Evolutionary conservation across 257 asterid genomes (phyloP).

Genomic region (Rehmannia glutinosa): DNA sequence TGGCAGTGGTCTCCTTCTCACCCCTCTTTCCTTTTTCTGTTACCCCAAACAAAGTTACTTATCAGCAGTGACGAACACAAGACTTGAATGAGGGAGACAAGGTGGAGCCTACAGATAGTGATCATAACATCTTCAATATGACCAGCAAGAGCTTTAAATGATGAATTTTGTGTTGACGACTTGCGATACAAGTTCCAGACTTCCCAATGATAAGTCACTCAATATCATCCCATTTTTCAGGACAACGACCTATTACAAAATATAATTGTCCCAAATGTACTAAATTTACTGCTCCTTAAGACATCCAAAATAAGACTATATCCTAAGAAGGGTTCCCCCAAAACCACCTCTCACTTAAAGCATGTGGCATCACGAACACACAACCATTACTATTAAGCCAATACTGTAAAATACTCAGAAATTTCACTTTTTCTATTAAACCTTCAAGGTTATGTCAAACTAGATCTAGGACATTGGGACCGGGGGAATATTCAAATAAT

Average conservation of each 20-base stretch:
- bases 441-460: too few relatives aligned
- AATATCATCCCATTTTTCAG: background rate
- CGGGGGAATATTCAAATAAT: too few relatives aligned
- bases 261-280: background rate
- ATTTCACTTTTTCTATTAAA: too few relatives aligned
- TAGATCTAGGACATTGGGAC: too few relatives aligned
- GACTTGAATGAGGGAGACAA: background rate
- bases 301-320: background rate
- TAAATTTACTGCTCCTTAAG: background rate
- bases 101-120: background rate
- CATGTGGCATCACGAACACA: background rate
- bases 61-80: background rate
- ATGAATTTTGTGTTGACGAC: background rate
- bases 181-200: background rate
- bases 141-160: background rate
- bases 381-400: background rate
- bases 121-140: background rate
- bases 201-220: background rate
- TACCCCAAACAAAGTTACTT: background rate
- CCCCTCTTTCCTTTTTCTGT: background rate
- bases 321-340: background rate
- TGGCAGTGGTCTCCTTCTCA: background rate
- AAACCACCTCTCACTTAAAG: background rate
- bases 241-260: background rate
- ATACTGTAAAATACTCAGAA: background rate